Evolutionary conservation across 2,329 filamentous ascomycete genomes (phyloP).

Genomic region (Colletotrichum costaricense): DNA sequence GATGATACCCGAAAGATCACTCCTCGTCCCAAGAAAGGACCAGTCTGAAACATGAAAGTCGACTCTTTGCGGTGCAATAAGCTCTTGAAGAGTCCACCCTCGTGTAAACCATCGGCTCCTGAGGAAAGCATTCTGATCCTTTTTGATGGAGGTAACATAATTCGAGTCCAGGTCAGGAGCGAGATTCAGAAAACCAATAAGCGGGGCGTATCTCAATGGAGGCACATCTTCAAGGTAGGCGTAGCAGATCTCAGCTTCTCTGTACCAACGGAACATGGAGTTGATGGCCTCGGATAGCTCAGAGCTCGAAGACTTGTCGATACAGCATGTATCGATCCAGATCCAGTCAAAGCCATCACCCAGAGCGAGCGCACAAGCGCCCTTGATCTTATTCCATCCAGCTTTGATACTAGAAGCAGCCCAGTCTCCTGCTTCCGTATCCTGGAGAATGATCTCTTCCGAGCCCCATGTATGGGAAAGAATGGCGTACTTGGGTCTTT

Average conservation of each 20-base stretch:
- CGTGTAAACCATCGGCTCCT: neutral
- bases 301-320: neutral
- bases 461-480: neutral
- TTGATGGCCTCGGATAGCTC: neutral
- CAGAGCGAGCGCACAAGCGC: neutral
- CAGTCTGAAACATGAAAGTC: too few species aligned
- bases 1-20: too few species aligned
- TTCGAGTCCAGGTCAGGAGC: too few species aligned
- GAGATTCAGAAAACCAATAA: neutral
- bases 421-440: neutral
- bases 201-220: too few species aligned
- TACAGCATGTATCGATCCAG: conserved; percentile 9
- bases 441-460: neutral
- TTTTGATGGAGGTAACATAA: too few species aligned
- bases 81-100: neutral
- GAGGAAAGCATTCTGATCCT: too few species aligned
- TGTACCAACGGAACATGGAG: conserved; percentile 4
- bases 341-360: neutral
- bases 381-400: neutral
- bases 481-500: neutral
- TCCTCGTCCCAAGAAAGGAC: too few species aligned
- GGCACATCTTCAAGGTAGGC: neutral
- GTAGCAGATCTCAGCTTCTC: neutral
- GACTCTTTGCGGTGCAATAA: too few species aligned
- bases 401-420: neutral